Evolutionary conservation across 225 moss, liverwort and hornwort species (phyloP), one percentile per base, ranked within the genome.

Genomic region (Polytrichum commune): DNA sequence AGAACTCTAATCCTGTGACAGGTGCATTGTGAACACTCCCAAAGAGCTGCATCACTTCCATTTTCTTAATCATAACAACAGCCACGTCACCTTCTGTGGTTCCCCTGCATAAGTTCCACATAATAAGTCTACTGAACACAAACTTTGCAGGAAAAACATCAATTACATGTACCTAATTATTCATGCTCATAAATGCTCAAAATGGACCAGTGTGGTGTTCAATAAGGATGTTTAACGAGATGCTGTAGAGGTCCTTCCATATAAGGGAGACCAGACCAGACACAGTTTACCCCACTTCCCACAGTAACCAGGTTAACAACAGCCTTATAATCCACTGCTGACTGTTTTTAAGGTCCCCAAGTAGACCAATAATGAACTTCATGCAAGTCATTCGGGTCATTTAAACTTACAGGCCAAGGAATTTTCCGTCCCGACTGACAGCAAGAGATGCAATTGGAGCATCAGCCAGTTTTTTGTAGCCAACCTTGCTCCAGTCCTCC

Each of bases 401-500:
- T 8, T 18, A 55, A n/a, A 68, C 86, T 72, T 88, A 97, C 97
- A 98, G 83, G 29, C 82, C 87, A 58, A 98, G 70, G 10, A 29
- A 85, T 70, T 85, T 93, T 30, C 97, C 97, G 22, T 93, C 55
- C 55, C 76, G 85, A 72, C 76, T 77, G 64, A 86, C 76, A 54
- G 91, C 80, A 19, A 98, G 74, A 60, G 78, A 67, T 66, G 95
- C 81, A 55, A 98, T 88, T 28, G 92, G 87, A 60, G 77, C 81
- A 35, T 77, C 27, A n/a, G 74, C 46, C 66, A 92, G 65, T 71
- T 70, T 79, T 70, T 93, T 98, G 62, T 77, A 68, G 55, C 97
- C 97, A 22, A 98, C 63, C 72, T 74, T 87, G 53, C 53, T 87
- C 97, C 93, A 98, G 24, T 89, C 82, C 29, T 27, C 65, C 78